phyloP scores from a whole-genome alignment of 139 green algal species.

The Haematococcus lacustris region DNA sequence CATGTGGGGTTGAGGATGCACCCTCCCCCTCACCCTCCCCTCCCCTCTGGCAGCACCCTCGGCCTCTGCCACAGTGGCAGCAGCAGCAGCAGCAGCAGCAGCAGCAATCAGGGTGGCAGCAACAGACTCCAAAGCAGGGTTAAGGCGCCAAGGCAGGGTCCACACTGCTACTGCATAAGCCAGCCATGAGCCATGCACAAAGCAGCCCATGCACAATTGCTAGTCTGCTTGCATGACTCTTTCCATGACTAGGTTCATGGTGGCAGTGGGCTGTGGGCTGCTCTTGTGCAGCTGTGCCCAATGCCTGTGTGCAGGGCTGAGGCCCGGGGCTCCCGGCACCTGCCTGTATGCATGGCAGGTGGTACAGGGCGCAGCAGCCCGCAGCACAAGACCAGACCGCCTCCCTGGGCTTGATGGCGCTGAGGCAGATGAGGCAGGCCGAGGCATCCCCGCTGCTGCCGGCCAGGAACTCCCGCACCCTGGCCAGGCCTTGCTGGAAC shows the following conservation, averaged over 20 bases:
- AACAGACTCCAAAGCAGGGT: background rate
- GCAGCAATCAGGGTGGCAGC: background rate
- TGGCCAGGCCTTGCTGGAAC: slow-evolving; percentile 32
- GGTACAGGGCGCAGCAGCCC: slow-evolving; percentile 59
- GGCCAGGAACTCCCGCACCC: slow-evolving; percentile 52
- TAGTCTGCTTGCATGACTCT: background rate
- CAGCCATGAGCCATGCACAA: background rate
- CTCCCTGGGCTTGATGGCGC: slow-evolving; percentile 41
- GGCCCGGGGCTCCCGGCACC: background rate
- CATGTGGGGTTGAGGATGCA: background rate
- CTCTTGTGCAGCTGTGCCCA: background rate
- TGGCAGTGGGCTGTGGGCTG: background rate
- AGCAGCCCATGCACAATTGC: background rate
- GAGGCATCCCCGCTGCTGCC: slow-evolving; percentile 16
- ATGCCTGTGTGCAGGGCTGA: background rate
- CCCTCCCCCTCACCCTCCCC: background rate
- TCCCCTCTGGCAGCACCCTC: background rate
- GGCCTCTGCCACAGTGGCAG: background rate
- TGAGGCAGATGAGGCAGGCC: slow-evolving; percentile 61
- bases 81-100: background rate
- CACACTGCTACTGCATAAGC: background rate
- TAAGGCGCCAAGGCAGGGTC: no score
- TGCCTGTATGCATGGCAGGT: slow-evolving; percentile 68
- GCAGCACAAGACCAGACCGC: slow-evolving; percentile 55
- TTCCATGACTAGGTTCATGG: no score